Evolutionary conservation across 2,329 filamentous ascomycete species (phyloP).

Genomic region (Fusarium sp.): DNA sequence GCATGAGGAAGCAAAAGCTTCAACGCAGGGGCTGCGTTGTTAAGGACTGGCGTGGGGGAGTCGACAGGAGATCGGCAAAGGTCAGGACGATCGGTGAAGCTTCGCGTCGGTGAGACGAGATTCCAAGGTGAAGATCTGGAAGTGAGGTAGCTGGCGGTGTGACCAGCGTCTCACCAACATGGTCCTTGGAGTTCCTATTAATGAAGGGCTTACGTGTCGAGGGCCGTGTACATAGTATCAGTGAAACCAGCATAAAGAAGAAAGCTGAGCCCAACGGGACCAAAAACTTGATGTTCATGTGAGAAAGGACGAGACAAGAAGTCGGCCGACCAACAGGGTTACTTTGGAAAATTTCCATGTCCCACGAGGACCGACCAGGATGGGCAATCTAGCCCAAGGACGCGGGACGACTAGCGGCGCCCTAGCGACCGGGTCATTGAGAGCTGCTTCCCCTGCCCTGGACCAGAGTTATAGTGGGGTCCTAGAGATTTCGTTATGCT

Average conservation of each 20-base stretch:
- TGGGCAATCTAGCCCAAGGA: not conserved
- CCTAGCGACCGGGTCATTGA: not conserved
- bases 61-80: not conserved
- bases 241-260: not conserved
- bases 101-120: not conserved
- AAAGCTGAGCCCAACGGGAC: not conserved
- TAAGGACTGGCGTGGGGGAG: not conserved
- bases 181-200: slow-evolving; percentile 8
- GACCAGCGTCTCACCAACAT: slow-evolving; percentile 6
- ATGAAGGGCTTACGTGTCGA: not conserved
- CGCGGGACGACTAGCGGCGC: slow-evolving; percentile 8
- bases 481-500: not conserved
- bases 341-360: slow-evolving; percentile 20
- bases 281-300: not conserved
- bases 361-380: slow-evolving; percentile 20
- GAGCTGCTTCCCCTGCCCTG: not conserved
- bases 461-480: not conserved
- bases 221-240: not conserved
- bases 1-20: slow-evolving; percentile 33
- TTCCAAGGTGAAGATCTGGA: not conserved
- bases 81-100: not conserved
- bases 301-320: not conserved
- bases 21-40: not conserved
- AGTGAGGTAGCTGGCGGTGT: slow-evolving; percentile 16
- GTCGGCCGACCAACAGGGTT: not conserved